Conservation (phyloP, 2,329 filamentous ascomycete genomes). For the Akanthomyces muscarius region DNA sequence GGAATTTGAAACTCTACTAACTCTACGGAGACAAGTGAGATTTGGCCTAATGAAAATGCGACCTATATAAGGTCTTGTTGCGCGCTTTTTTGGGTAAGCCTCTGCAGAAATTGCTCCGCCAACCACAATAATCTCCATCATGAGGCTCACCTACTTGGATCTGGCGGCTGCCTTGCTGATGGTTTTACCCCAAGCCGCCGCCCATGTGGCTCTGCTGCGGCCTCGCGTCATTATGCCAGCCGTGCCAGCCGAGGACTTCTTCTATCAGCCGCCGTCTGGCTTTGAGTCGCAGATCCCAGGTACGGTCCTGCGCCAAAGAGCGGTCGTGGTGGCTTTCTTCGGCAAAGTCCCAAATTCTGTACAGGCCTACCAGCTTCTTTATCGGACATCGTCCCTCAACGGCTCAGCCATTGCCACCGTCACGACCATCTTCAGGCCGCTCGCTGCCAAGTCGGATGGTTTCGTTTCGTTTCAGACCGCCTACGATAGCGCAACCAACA, state of each 20-base stretch:
- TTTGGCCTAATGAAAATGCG: no score
- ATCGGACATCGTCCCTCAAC: neutral
- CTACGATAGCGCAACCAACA: constrained; percentile 7
- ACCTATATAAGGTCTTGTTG: no score
- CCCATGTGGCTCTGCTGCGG: no score
- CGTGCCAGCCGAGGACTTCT: neutral
- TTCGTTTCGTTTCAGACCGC: constrained; percentile 5
- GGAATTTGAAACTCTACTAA: no score
- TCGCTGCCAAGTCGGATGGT: neutral
- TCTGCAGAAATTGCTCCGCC: no score
- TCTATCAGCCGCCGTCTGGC: constrained; percentile 3
- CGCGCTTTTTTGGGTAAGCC: no score
- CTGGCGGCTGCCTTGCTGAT: no score
- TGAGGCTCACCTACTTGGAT: no score
- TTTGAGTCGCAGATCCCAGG: neutral
- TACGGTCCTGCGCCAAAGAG: neutral
- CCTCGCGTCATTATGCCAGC: no score
- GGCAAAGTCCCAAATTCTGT: neutral
- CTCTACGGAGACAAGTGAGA: no score
- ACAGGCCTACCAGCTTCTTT: neutral
- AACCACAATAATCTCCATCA: no score
- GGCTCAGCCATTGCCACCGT: neutral
- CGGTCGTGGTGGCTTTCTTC: neutral
- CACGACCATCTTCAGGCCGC: constrained; percentile 6
- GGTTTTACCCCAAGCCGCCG: no score